Percentiles rank a stretch among this genome's conserved stretches.
Conservation (phyloP, 768 basidiomycete species). For the Mycena vulgaris region DNA sequence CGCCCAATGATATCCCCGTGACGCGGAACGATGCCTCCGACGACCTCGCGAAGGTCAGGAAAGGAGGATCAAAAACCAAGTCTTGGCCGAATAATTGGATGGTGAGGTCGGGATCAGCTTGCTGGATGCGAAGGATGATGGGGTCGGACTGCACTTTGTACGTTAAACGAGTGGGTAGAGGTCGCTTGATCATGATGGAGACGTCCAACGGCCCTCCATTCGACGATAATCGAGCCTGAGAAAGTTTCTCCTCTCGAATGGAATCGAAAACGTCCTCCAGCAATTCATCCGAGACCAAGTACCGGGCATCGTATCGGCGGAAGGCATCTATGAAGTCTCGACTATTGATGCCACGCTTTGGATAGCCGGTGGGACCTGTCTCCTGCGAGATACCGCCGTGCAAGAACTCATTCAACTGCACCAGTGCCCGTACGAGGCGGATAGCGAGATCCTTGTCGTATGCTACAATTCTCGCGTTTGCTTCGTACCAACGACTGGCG, state of each 20-base stretch:
- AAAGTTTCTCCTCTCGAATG: conserved; percentile 78
- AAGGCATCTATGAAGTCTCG: conserved; percentile 91
- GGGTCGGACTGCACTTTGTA: conserved; percentile 92
- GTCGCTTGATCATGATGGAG: conserved; percentile 78
- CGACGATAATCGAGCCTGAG: conserved; percentile 73
- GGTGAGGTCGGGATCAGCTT: conserved; percentile 84
- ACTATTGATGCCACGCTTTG: conserved; percentile 72
- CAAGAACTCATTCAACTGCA: conserved; percentile 90
- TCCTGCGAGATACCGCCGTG: conserved; percentile 81
- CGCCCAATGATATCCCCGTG: conserved; percentile 87
- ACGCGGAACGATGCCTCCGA: conserved; percentile 92
- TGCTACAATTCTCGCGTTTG: conserved; percentile 82
- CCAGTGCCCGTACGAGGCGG: conserved; percentile 84
- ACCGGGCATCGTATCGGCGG: conserved; percentile 80
- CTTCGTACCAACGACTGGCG: conserved; percentile 91
- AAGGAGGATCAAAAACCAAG: conserved; percentile 88
- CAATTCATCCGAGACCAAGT: conserved; percentile 80
- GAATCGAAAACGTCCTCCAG: conserved; percentile 86
- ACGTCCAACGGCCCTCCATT: conserved; percentile 62
- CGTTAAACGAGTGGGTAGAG: conserved; percentile 84
- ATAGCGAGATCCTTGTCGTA: conserved; percentile 88
- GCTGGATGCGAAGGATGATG: conserved; percentile 88
- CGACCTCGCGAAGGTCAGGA: conserved; percentile 84
- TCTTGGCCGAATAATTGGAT: conserved; percentile 93
- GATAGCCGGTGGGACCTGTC: conserved; percentile 68